Evolutionary conservation across 192 early-diverging fungal genomes (phyloP), one percentile per base, ranked within the genome.

Genomic region (Backusella parvicylindrica): DNA sequence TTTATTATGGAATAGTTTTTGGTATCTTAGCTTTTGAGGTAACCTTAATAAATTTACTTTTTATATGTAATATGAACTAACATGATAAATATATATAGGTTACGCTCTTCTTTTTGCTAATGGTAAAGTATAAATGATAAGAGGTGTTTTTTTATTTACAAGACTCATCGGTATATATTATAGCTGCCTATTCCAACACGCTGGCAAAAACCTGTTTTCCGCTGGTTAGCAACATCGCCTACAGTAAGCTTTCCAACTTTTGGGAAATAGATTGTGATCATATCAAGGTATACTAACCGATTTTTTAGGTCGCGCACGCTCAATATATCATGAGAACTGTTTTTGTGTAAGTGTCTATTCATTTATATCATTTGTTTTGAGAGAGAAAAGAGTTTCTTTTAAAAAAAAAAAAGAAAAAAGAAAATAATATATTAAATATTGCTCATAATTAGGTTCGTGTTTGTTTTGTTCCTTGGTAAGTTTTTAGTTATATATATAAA

Each of bases 401-500:
- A n/a, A n/a, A n/a, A n/a, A n/a, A n/a, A n/a, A 35, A 35, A 6
- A 35, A 35, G 33, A 35, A 35, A 35, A 35, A 35, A 41, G 40
- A 41, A 41, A 41, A 50, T n/a, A 21, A 9, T 9, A 38, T 4
- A 38, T 38, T 21, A 26, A 49, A 18, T 13, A 15, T n/a, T n/a
- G n/a, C n/a, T n/a, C n/a, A n/a, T n/a, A n/a, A n/a, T n/a, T 63
- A 88, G 87, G 11, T 85, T 86, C 69, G 82, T 89, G 23, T 84
- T 85, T 40, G 77, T 89, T 36, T 79, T 89, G 18, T 89, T 89
- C 43, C 21, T 83, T 38, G 87, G 87, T 89, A 84, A 82, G 72
- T 49, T 21, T 63, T 18, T 12, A n/a, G 6, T 7, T 30, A 31
- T 32, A 11, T 16, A 28, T 8, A 28, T 1, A 23, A 33, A 35